Conservation (phyloP, 192 early-diverging fungal species). For the Phlyctochytrium arcticum region DNA sequence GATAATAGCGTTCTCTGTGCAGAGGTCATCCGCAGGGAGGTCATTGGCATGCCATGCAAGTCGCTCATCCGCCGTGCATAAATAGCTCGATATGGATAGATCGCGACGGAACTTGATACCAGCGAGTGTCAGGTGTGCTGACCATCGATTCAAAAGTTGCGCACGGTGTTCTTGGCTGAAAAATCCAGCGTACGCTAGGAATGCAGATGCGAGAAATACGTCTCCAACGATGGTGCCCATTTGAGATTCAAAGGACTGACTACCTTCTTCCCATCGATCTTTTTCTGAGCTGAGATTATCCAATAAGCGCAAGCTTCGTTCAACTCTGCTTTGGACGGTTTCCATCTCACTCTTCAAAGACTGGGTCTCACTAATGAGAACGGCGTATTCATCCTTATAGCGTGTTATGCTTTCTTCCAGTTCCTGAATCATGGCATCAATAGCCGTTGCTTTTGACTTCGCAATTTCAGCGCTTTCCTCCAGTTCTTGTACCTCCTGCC, state of each 20-base stretch:
- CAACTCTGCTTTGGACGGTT: constrained; percentile 87
- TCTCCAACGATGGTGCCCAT: constrained; percentile 99
- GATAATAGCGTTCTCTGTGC: constrained; percentile 98
- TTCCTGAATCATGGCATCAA: constrained; percentile 74
- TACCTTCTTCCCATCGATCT: constrained; percentile 85
- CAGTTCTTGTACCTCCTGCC: constrained; percentile 83
- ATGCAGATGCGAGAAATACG: constrained; percentile 86
- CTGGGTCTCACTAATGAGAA: constrained; percentile 91
- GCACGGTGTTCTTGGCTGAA: constrained; percentile 97
- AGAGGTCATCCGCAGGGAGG: constrained; percentile 87
- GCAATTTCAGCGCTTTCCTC: constrained; percentile 73
- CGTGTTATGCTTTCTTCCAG: constrained; percentile 81
- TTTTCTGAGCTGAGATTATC: constrained; percentile 88
- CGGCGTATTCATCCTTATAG: constrained; percentile 98
- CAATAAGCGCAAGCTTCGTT: constrained; percentile 82
- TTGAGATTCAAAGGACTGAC: constrained; percentile 87
- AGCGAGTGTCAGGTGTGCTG: constrained; percentile 61
- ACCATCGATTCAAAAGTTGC: constrained; percentile 75
- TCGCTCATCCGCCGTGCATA: constrained; percentile 89
- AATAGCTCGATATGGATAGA: constrained; percentile 82
- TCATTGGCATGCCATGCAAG: constrained; percentile 81
- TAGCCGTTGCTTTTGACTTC: constrained; percentile 63
- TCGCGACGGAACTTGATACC: constrained; percentile 71
- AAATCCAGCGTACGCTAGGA: constrained; percentile 94
- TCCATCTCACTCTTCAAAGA: constrained; percentile 89